These are phyloP conservation scores for Cicer pinnatifidum DNA, from an alignment of 306 rosid genomes.

Conservation along the genomic window DNA sequence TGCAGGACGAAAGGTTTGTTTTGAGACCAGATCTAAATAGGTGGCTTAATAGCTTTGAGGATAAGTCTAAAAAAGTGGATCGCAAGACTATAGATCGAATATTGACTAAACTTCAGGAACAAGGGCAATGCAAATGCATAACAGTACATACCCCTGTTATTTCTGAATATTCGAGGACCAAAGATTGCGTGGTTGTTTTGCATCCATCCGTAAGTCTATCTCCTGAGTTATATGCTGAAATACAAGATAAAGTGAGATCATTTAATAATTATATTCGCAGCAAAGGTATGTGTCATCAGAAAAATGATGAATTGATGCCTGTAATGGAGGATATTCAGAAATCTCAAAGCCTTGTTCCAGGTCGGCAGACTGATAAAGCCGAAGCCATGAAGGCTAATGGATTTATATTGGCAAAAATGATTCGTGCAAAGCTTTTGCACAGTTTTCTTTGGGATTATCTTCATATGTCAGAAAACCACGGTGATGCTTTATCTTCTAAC, in stretches of 20 bases:
- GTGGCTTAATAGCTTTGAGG: slow-evolving; percentile 78
- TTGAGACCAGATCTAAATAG: slow-evolving; percentile 72
- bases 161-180: slow-evolving; percentile 65
- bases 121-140: slow-evolving; percentile 70
- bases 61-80: slow-evolving; percentile 64
- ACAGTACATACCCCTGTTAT: slow-evolving; percentile 67
- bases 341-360: slow-evolving; percentile 53
- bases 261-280: slow-evolving; percentile 73
- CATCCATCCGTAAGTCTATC: slow-evolving; percentile 75
- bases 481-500: slow-evolving; percentile 52
- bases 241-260: slow-evolving; percentile 71
- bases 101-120: slow-evolving; percentile 71
- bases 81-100: slow-evolving; percentile 76
- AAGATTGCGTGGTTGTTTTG: slow-evolving; percentile 59
- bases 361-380: slow-evolving; percentile 57
- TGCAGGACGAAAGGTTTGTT: slow-evolving; percentile 79
- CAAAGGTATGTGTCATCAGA: slow-evolving; percentile 55
- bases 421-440: slow-evolving; percentile 89
- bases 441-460: slow-evolving; percentile 80
- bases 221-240: slow-evolving; percentile 73
- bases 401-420: slow-evolving; percentile 88
- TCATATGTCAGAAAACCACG: slow-evolving; percentile 49
- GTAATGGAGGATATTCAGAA: slow-evolving; percentile 74
- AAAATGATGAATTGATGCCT: slow-evolving; percentile 63
- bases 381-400: slow-evolving; percentile 89